A percentile compares a stretch with the other conserved stretches of the same genome.
Evolutionary conservation across 208 protist genomes (phyloP).

Genomic region (Leishmania aethiopica): DNA sequence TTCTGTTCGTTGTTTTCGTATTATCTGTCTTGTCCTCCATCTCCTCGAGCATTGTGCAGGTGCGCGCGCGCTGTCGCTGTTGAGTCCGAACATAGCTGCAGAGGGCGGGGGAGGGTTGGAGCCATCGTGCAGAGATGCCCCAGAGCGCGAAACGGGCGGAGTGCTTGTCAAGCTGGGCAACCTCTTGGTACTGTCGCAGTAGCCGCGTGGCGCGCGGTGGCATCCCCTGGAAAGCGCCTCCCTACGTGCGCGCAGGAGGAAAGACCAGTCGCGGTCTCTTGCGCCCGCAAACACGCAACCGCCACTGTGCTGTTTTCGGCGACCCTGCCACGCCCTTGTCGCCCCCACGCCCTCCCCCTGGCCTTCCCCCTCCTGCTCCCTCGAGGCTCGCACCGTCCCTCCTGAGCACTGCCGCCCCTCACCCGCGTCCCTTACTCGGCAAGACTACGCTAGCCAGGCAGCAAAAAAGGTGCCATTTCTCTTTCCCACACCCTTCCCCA

Average conservation of each 20-base stretch:
- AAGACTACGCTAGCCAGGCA: background rate
- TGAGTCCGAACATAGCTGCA: no score
- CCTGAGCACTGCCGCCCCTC: background rate
- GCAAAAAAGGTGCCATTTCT: background rate
- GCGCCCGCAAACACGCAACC: no score
- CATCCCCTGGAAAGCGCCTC: background rate
- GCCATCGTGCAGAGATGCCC: background rate
- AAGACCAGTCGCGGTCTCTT: background rate
- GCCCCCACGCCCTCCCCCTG: no score
- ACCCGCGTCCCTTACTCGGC: background rate
- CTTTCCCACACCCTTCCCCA: background rate
- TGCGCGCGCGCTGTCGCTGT: background rate
- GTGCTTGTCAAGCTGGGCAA: background rate
- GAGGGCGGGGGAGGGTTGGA: no score
- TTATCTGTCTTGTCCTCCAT: background rate
- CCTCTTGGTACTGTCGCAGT: background rate
- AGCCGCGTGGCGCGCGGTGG: background rate
- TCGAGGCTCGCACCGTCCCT: background rate
- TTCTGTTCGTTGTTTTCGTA: background rate
- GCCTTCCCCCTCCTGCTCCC: no score
- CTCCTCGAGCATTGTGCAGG: background rate
- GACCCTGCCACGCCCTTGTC: no score
- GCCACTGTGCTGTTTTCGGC: no score
- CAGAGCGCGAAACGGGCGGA: background rate
- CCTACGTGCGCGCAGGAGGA: no score